Evolutionary conservation across 371 early-diverging fungal genomes (phyloP), one percentile per base, ranked within the genome.

Genomic region (Saksenaea vasiformis): DNA sequence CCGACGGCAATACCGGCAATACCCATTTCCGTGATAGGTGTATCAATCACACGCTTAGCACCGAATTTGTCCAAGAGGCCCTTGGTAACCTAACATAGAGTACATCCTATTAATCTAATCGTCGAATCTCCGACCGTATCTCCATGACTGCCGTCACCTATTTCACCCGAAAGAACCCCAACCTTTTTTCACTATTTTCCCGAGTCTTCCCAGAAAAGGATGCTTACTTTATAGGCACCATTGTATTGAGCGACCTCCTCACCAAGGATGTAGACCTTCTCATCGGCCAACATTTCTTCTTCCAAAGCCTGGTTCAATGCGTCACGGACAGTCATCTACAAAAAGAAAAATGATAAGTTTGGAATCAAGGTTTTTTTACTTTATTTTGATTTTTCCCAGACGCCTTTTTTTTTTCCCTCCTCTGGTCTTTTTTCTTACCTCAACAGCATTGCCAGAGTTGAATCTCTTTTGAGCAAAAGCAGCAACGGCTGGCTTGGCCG

Each of bases 11-110:
- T 77, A 77, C 99, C 99, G 66, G 98, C 95, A 73, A 99, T 98
- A 60, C 99, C 99, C 85, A 95, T 94, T 82, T 99, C 99, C 39
- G 98, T 98, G 66, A 99, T 99, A 34, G 99, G 99, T 55, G 99
- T 99, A 82, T 99, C 99, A 57, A 98, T 90, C 27, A 99, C 96
- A 62, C 99, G 92, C 84, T 93, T 89, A 24, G 94, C 88, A 22
- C 99, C 99, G 74, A 92, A 99, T 87, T 98, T 99, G 79, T 97
- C 97, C 68, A 97, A 79, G 34, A 99, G 91, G 41, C 98, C 99
- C 82, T 94, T 95, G 72, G 99, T 93, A 56, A 98, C 96, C 96
- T 96, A 82, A 47, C 19, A 7, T 5, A 47, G 31, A 31, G 22
- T 22, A 47, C 51, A 47, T 13, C 51, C 51, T n/a, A 47, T 47